A percentile compares a stretch with the other conserved stretches of the same genome.
phyloP scores from a whole-genome alignment of 345 rosid species.

The Camelina neglecta region DNA sequence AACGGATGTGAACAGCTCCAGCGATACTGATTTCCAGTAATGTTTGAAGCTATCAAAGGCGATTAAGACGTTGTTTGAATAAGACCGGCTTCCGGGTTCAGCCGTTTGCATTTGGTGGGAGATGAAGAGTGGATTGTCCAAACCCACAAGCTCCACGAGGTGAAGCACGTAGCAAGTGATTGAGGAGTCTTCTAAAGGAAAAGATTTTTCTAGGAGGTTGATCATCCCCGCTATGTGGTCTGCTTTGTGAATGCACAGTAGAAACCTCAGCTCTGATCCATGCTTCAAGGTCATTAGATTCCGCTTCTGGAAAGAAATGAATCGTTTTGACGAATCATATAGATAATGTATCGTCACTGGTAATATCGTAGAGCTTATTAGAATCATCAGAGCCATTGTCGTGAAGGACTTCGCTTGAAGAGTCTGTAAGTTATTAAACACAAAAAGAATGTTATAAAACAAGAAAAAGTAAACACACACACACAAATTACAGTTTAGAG shows the following conservation, averaged over 20 bases:
- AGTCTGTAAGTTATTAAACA: conserved; percentile 12
- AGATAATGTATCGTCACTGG: conserved; percentile 39
- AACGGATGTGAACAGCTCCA: conserved; percentile 42
- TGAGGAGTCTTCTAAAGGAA: conserved; percentile 26
- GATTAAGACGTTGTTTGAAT: conserved; percentile 34
- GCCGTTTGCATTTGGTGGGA: conserved; percentile 46
- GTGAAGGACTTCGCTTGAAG: conserved; percentile 35
- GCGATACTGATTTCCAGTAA: conserved; percentile 26
- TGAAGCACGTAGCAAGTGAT: conserved; percentile 39
- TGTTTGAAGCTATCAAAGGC: conserved; percentile 39
- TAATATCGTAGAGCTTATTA: conserved; percentile 34
- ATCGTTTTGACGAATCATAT: conserved; percentile 52
- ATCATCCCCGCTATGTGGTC: conserved; percentile 44
- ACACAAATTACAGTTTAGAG: too few species aligned
- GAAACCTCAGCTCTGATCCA: conserved; percentile 45
- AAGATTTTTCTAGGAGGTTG: conserved; percentile 40
- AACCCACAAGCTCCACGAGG: conserved; percentile 44
- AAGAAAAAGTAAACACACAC: not conserved
- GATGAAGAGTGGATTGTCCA: conserved; percentile 41
- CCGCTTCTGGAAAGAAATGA: conserved; percentile 54
- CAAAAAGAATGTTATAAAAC: not conserved
- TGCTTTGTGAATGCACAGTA: conserved; percentile 57
- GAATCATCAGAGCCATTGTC: conserved; percentile 28
- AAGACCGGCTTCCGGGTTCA: conserved; percentile 35
- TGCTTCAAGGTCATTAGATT: conserved; percentile 43